Conservation (phyloP, 306 rosid genomes). For the Prosopis cineraria region DNA sequence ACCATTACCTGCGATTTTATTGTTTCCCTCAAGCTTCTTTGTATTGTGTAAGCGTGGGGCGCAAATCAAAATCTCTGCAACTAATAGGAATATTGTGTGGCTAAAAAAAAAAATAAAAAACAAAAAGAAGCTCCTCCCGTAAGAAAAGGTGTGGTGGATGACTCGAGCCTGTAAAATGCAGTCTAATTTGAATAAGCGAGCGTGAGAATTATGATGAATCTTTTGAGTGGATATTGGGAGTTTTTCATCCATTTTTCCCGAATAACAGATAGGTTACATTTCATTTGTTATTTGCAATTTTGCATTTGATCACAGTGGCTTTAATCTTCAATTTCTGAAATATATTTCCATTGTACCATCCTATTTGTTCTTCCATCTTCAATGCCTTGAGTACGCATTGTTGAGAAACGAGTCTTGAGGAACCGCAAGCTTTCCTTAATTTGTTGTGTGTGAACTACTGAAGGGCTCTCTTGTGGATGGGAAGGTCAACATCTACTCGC, state of each 20-base stretch:
- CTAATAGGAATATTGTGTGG: background rate
- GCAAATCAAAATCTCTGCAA: constrained; percentile 6
- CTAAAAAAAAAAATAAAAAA: too few relatives aligned
- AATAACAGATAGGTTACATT: background rate
- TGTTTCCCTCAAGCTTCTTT: constrained; percentile 16
- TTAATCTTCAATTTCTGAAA: background rate
- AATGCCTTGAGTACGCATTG: background rate
- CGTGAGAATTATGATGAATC: background rate
- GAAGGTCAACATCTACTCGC: too few relatives aligned
- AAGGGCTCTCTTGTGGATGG: background rate
- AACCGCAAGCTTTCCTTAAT: background rate
- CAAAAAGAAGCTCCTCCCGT: background rate
- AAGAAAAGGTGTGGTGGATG: background rate
- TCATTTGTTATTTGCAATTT: background rate
- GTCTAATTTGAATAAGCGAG: background rate
- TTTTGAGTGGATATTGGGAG: background rate
- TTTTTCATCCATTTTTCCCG: background rate
- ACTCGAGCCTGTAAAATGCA: background rate
- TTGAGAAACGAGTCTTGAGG: background rate
- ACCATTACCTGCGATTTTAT: constrained; percentile 1
- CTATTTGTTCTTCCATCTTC: background rate
- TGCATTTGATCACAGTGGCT: background rate
- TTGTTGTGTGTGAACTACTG: background rate
- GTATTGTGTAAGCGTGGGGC: constrained; percentile 17
- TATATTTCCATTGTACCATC: background rate